Conservation (phyloP, 2,329 filamentous ascomycete species). For the Aspergillus fructus region DNA sequence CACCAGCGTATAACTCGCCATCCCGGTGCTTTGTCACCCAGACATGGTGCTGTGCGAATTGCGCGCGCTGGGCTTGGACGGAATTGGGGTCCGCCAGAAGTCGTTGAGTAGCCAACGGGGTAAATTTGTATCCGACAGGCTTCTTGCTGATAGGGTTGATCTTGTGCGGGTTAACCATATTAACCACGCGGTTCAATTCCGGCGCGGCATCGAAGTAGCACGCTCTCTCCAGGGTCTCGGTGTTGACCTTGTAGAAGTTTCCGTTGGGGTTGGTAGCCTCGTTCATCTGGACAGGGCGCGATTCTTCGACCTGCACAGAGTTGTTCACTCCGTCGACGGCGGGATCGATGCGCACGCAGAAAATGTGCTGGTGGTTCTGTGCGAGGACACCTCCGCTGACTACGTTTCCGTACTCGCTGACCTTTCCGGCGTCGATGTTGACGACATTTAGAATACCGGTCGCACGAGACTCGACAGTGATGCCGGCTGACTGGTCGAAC, state of each 20-base stretch:
- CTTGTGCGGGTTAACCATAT: conserved; percentile 56
- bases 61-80: conserved; percentile 53
- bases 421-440: conserved; percentile 60
- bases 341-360: conserved; percentile 64
- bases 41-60: conserved; percentile 56
- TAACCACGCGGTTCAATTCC: conserved; percentile 52
- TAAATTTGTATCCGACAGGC: conserved; percentile 58
- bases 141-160: conserved; percentile 55
- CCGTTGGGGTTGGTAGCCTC: conserved; percentile 53
- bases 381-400: conserved; percentile 67
- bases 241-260: conserved; percentile 50
- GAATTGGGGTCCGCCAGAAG: conserved; percentile 55
- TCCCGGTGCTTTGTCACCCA: conserved; percentile 56
- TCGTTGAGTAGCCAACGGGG: conserved; percentile 56
- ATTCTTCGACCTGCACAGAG: conserved; percentile 56
- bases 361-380: conserved; percentile 72
- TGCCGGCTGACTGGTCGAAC: conserved; percentile 57
- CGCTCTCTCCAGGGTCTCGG: conserved; percentile 48
- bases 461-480: conserved; percentile 66
- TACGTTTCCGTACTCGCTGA: conserved; percentile 64
- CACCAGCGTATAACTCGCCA: conserved; percentile 54
- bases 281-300: conserved; percentile 58
- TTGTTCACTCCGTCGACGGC: conserved; percentile 58
- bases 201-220: conserved; percentile 48
- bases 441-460: conserved; percentile 66